phyloP scores from a whole-genome alignment of 2,329 filamentous ascomycete genomes.

The Diaporthe destruens region DNA sequence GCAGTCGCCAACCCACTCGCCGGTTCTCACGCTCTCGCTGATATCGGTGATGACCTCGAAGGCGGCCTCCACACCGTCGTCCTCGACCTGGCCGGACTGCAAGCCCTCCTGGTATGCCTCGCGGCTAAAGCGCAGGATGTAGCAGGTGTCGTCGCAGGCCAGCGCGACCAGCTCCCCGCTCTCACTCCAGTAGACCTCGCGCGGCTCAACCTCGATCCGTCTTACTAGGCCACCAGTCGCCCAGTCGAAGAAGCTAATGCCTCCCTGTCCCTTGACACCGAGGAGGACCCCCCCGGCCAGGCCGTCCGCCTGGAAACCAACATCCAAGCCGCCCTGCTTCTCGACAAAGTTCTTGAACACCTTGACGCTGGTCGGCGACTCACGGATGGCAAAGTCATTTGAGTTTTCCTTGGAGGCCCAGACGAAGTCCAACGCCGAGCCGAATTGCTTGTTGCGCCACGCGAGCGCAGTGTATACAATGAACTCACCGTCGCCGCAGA shows the following conservation, averaged over 20 bases:
- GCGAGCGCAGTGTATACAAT: slow-evolving; percentile 98
- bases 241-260: slow-evolving; percentile 98
- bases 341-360: slow-evolving; percentile 98
- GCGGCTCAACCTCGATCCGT: slow-evolving; percentile 85
- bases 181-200: slow-evolving; percentile 95
- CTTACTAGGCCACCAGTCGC: slow-evolving; percentile 88
- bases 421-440: slow-evolving; percentile 93
- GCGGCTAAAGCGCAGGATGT: slow-evolving; percentile 90
- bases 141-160: slow-evolving; percentile 89
- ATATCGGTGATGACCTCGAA: slow-evolving; percentile 98
- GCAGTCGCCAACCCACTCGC: slow-evolving; percentile 98
- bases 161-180: slow-evolving; percentile 93
- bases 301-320: slow-evolving; percentile 95
- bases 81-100: slow-evolving; percentile 84
- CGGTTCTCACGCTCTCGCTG: slow-evolving; percentile 91
- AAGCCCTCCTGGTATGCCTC: slow-evolving; percentile 89
- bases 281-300: slow-evolving; percentile 89
- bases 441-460: slow-evolving; percentile 98
- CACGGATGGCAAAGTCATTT: slow-evolving; percentile 97
- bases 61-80: slow-evolving; percentile 93
- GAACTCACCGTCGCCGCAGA: slow-evolving; percentile 97
- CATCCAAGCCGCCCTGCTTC: slow-evolving; percentile 87
- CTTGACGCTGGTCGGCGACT: slow-evolving; percentile 94
- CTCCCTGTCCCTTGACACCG: slow-evolving; percentile 94
- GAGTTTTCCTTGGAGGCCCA: slow-evolving; percentile 98